Evolutionary conservation across 495 filamentous ascomycete species (phyloP).

Genomic region (Penicillium diatomitis): DNA sequence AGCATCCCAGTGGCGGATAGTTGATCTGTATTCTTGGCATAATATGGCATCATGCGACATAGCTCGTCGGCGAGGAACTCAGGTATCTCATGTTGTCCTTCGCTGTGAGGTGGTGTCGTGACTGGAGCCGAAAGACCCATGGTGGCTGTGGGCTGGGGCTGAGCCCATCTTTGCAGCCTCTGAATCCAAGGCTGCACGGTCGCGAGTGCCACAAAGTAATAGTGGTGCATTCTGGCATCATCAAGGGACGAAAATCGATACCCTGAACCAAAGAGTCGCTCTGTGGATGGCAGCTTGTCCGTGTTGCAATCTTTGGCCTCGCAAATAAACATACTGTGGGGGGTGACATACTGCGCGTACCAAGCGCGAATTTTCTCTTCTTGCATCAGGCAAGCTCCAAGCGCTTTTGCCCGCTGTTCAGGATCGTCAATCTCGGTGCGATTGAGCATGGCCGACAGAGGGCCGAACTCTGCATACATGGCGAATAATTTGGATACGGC

Average conservation of each 20-base stretch:
- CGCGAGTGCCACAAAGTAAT: conserved; percentile 3
- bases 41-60: conserved; percentile 4
- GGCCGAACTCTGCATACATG: not conserved
- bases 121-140: no score
- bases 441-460: not conserved
- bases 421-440: not conserved
- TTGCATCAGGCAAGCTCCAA: not conserved
- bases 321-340: not conserved
- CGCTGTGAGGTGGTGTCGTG: no score
- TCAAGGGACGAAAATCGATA: conserved; percentile 5
- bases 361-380: not conserved
- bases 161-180: not conserved
- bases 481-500: not conserved
- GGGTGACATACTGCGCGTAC: not conserved
- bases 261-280: not conserved
- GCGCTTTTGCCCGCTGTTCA: not conserved
- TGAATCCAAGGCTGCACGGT: conserved; percentile 4
- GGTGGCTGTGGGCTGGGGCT: no score
- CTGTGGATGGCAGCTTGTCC: not conserved
- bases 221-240: conserved; percentile 2
- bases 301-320: not conserved
- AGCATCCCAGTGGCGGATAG: not conserved
- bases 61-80: conserved; percentile 7
- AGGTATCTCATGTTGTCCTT: conserved; percentile 1
- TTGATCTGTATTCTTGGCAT: conserved; percentile 1